These are phyloP conservation scores for Kodamaea leandrae DNA, from an alignment of 805 yeast species.

Conservation along the genomic window DNA sequence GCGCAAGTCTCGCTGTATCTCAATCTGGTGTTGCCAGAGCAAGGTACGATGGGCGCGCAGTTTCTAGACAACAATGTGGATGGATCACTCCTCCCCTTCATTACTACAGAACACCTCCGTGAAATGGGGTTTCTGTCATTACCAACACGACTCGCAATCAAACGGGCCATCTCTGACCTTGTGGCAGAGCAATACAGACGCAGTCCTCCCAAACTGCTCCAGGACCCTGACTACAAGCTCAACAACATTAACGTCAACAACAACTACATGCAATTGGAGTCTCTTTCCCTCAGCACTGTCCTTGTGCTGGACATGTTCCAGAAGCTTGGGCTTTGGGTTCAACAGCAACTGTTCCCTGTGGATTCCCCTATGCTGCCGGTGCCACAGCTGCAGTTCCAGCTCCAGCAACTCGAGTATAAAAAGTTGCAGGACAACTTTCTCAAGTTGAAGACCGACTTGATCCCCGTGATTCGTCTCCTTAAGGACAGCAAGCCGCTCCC, in stretches of 20 bases:
- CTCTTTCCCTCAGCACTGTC: constrained; percentile 33
- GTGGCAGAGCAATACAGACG: constrained; percentile 34
- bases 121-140: constrained; percentile 65
- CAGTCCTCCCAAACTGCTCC: constrained; percentile 23
- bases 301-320: constrained; percentile 37
- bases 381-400: constrained; percentile 18
- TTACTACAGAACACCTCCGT: constrained; percentile 65
- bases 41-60: constrained; percentile 19
- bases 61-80: constrained; percentile 62
- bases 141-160: constrained; percentile 56
- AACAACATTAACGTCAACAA: constrained; percentile 34
- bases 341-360: constrained; percentile 13
- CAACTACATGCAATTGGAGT: constrained; percentile 36
- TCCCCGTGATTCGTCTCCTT: constrained; percentile 58
- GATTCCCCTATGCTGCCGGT: constrained; percentile 6
- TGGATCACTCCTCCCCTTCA: constrained; percentile 68
- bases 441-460: constrained; percentile 59
- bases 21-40: constrained; percentile 21
- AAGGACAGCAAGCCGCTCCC: constrained; percentile 71
- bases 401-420: constrained; percentile 28
- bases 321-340: constrained; percentile 20
- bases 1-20: constrained; percentile 43
- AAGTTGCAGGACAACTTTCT: constrained; percentile 52
- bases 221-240: constrained; percentile 29
- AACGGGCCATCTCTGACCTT: constrained; percentile 57